A percentile compares a stretch with the other conserved stretches of the same genome.
Evolutionary conservation across 441 rosid genomes (phyloP).

Genomic region (Euphorbia schlechtendalii): DNA sequence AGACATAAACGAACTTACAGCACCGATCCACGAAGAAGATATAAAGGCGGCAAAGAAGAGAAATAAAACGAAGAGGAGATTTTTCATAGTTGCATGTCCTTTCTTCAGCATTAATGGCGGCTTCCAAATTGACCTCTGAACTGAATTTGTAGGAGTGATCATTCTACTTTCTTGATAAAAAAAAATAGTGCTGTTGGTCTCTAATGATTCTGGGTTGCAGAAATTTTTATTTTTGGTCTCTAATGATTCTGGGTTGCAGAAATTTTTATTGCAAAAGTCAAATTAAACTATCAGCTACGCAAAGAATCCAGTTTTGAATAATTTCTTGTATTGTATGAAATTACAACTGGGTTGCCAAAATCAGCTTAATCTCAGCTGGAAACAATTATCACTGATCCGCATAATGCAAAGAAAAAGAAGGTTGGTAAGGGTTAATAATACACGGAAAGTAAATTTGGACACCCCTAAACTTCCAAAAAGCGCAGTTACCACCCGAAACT

Average conservation of each 20-base stretch:
- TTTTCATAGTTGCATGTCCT: slow-evolving; percentile 24
- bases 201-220: too few relatives aligned
- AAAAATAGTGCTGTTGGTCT: not conserved
- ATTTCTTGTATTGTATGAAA: not conserved
- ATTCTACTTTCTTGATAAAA: not conserved
- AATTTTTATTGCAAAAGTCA: not conserved
- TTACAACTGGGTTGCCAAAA: not conserved
- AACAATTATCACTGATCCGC: not conserved
- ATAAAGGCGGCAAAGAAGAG: slow-evolving; percentile 23
- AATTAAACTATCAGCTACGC: too few relatives aligned
- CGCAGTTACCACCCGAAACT: too few relatives aligned
- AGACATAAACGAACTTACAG: slow-evolving; percentile 32
- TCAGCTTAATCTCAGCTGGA: slow-evolving; percentile 1
- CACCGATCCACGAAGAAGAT: slow-evolving; percentile 31
- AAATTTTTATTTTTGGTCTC: too few relatives aligned
- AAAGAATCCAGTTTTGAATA: not conserved
- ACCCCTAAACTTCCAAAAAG: too few relatives aligned
- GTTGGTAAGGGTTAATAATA: not conserved
- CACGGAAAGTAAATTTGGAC: not conserved
- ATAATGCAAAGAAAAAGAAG: not conserved
- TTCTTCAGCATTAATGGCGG: slow-evolving; percentile 21
- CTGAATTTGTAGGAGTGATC: slow-evolving; percentile 4
- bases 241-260: not conserved
- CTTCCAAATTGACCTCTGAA: slow-evolving; percentile 25
- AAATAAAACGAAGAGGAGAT: slow-evolving; percentile 31